phyloP scores from a whole-genome alignment of 371 early-diverging fungal species.

The Mucor racemosus region DNA sequence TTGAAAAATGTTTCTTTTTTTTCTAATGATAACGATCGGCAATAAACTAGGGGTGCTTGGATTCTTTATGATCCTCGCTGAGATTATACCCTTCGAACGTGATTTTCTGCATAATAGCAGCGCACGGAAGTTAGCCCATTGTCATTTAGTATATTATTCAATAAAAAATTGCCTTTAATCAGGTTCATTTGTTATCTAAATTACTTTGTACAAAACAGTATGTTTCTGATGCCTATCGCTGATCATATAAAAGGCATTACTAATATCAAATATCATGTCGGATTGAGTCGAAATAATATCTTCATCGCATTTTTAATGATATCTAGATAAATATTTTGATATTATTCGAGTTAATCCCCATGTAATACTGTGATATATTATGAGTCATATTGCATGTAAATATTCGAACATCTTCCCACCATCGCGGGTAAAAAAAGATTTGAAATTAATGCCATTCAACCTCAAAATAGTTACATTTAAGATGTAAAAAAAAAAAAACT shows the following conservation, averaged over 20 bases:
- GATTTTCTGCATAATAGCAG: conserved; percentile 50
- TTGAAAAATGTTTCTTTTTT: neutral
- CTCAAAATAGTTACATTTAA: neutral
- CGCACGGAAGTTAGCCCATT: conserved; percentile 45
- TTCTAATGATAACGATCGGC: conserved; percentile 29
- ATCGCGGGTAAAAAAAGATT: neutral
- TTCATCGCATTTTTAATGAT: no score
- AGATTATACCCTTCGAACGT: conserved; percentile 55
- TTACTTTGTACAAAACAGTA: neutral
- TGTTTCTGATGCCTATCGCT: no score
- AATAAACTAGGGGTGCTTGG: conserved; percentile 48
- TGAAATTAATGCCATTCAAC: neutral
- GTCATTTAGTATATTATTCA: conserved; percentile 3
- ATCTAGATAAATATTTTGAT: neutral
- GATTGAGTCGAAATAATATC: no score
- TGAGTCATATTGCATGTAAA: neutral
- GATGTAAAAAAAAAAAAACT: neutral
- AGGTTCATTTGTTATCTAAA: neutral
- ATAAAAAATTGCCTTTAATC: neutral
- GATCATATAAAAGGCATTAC: no score
- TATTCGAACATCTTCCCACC: neutral
- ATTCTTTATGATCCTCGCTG: conserved; percentile 36
- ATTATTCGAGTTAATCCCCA: neutral
- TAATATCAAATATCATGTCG: no score
- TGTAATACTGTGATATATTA: neutral